These are phyloP conservation scores for Alternaria atra DNA, from an alignment of 2,329 filamentous ascomycete species.

Conservation along the genomic window DNA sequence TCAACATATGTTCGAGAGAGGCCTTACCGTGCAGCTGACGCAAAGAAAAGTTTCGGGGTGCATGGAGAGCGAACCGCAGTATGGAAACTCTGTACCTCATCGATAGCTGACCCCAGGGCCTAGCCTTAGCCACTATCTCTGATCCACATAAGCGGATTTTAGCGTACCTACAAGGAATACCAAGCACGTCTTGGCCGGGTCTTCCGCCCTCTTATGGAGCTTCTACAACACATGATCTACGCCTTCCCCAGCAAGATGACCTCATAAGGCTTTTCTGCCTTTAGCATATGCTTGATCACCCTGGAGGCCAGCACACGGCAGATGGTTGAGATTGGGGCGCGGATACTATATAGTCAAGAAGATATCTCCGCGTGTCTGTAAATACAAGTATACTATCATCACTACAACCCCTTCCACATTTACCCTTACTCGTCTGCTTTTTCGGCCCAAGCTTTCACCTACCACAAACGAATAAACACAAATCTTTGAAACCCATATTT, in stretches of 20 bases:
- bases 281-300: not conserved
- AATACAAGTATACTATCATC: not conserved
- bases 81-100: not conserved
- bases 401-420: no score
- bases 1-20: not conserved
- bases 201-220: slow-evolving; percentile 30
- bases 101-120: not conserved
- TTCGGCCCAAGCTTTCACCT: no score
- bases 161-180: slow-evolving; percentile 19
- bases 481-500: not conserved
- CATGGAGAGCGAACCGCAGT: not conserved
- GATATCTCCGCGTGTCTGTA: not conserved
- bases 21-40: not conserved
- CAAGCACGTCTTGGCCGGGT: slow-evolving; percentile 33
- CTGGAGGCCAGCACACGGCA: not conserved
- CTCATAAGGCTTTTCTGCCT: slow-evolving; percentile 36
- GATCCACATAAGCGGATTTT: slow-evolving; percentile 16
- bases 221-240: slow-evolving; percentile 20
- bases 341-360: slow-evolving; percentile 6
- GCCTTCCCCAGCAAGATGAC: slow-evolving; percentile 33
- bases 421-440: no score
- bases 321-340: not conserved
- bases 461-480: not conserved
- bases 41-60: not conserved
- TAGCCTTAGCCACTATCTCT: slow-evolving; percentile 6